Percentiles rank a stretch among this genome's conserved stretches.
Conservation (phyloP, 2,329 filamentous ascomycete genomes). For the Talaromyces sp. region DNA sequence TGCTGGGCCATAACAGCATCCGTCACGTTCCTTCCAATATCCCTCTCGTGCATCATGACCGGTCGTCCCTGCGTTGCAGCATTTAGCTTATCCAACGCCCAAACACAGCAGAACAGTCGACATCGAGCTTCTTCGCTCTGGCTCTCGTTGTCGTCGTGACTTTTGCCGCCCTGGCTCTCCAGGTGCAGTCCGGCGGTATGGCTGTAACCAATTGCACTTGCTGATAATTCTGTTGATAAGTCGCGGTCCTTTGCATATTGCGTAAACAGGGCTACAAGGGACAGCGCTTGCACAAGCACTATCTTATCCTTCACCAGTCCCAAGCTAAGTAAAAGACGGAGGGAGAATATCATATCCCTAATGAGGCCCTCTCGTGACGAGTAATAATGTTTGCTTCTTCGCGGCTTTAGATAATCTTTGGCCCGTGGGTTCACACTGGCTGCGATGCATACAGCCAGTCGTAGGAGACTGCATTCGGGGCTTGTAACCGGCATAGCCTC, state of each 20-base stretch:
- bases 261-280: slow-evolving; percentile 56
- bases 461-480: slow-evolving; percentile 37
- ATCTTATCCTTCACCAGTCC: slow-evolving; percentile 53
- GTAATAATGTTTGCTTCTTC: not conserved
- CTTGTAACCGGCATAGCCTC: slow-evolving; percentile 18
- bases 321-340: slow-evolving; percentile 50
- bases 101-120: slow-evolving; percentile 54
- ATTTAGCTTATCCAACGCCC: slow-evolving; percentile 58
- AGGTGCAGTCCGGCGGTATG: slow-evolving; percentile 57
- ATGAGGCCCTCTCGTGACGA: slow-evolving; percentile 17
- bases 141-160: not conserved
- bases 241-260: slow-evolving; percentile 54
- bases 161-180: slow-evolving; percentile 9
- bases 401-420: slow-evolving; percentile 34
- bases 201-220: slow-evolving; percentile 53
- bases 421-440: slow-evolving; percentile 50
- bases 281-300: slow-evolving; percentile 51
- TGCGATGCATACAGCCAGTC: slow-evolving; percentile 54
- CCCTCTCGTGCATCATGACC: slow-evolving; percentile 57
- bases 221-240: slow-evolving; percentile 50
- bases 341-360: slow-evolving; percentile 42
- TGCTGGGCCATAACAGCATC: slow-evolving; percentile 49
- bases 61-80: slow-evolving; percentile 58
- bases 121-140: slow-evolving; percentile 21
- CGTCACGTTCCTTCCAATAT: slow-evolving; percentile 53